Conservation (phyloP, 139 green algal species). For the Chlorella sp. region DNA sequence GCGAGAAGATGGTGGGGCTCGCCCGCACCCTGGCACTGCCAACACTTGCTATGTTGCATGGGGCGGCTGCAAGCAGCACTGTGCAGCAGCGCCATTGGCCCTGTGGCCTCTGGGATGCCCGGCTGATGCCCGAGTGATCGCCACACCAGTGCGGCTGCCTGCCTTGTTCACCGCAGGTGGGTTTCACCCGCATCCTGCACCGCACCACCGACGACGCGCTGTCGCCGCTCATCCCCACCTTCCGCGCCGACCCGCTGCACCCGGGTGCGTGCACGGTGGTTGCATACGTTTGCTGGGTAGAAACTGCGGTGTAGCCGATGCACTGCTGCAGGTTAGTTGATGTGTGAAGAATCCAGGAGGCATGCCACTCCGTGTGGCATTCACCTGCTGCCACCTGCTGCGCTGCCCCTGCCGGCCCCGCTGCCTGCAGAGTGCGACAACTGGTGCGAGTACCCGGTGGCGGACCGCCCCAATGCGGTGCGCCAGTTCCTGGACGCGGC, state of each 20-base stretch:
- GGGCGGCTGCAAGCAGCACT: no score
- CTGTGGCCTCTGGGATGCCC: no score
- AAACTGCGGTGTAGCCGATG: no score
- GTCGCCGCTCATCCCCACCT: slow-evolving; percentile 75
- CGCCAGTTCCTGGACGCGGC: slow-evolving; percentile 80
- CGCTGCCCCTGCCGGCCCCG: background rate
- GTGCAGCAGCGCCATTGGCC: no score
- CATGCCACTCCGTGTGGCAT: no score
- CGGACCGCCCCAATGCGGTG: slow-evolving; percentile 86
- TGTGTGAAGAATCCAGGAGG: no score
- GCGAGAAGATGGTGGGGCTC: slow-evolving; percentile 83
- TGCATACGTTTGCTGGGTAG: background rate
- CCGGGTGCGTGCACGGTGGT: slow-evolving; percentile 7
- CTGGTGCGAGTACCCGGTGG: slow-evolving; percentile 92
- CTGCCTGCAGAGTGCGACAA: slow-evolving; percentile 50
- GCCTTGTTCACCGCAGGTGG: no score
- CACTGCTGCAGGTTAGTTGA: no score
- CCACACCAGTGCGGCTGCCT: no score
- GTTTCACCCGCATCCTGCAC: slow-evolving; percentile 92
- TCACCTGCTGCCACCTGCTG: background rate
- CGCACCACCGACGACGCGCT: slow-evolving; percentile 74
- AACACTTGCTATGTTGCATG: no score
- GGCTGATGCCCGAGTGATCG: no score
- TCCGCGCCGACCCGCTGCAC: slow-evolving; percentile 59
- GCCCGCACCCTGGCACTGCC: slow-evolving; percentile 90